Evolutionary conservation across 2,329 filamentous ascomycete genomes (phyloP), one percentile per base, ranked within the genome.

Genomic region (Pseudomassariella vexata): DNA sequence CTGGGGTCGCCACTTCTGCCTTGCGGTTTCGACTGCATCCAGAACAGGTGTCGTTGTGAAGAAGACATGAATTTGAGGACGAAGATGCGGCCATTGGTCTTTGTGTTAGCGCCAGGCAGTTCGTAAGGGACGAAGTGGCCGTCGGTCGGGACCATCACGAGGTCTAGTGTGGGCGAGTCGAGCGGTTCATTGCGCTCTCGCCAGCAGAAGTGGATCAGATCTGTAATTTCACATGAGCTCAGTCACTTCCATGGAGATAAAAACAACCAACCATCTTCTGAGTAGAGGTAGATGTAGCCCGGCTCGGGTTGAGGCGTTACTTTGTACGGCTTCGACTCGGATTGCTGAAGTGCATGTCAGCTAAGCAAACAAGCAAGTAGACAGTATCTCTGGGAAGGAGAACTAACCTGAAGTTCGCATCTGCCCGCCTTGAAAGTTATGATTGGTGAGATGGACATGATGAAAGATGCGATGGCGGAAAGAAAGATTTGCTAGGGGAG

Each of bases 131-230:
- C 70, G 62, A 98, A 98, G 50, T 78, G 81, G 47, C 85, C 86
- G 57, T 98, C 94, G 33, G 75, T 73, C 15, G 92, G 90, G 32
- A 98, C 81, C 85, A 95, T 95, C 49, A 95, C 78, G 22, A 98
- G 75, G 56, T 98, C 89, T 41, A 95, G 65, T 39, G 92, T 83
- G 36, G 89, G 82, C 37, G 84, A 65, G 41, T 83, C 76, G 45
- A 86, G 62, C 15, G 80, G 68, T 37, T 77, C 75, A 45, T 70
- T 73, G 45, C 92, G 82, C 50, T 85, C 80, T 45, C 89, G 83
- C 94, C 94, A 98, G 75, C 89, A 95, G 66, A 98, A 95, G 66
- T 95, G 89, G 39, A 94, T 73, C 39, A 98, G 76, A 32, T 95
- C 84, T 88, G 44, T n/a, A 25, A 14, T 18, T 6, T 4, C 10